Evolutionary conservation across 305 asterid genomes (phyloP).

Genomic region (Solanum aculeatissimum): DNA sequence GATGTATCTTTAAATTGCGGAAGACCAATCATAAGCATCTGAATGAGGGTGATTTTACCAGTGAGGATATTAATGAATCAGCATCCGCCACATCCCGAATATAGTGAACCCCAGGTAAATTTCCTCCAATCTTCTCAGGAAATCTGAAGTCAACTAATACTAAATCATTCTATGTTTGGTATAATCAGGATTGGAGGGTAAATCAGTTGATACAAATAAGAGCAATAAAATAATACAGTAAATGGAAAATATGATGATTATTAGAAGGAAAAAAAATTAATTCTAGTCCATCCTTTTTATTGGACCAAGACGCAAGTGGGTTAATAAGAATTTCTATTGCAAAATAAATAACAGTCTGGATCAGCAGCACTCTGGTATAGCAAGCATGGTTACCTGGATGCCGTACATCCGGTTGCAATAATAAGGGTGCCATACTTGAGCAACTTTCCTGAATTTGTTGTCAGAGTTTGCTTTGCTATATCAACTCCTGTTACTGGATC

Average conservation of each 20-base stretch:
- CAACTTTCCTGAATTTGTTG: constrained; percentile 37
- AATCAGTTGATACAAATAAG: background rate
- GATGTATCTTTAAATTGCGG: background rate
- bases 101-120: constrained; percentile 76
- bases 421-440: constrained; percentile 44
- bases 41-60: constrained; percentile 25
- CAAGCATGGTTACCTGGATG: constrained; percentile 21
- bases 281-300: background rate
- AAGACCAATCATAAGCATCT: background rate
- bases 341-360: background rate
- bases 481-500: constrained; percentile 38
- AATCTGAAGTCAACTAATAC: constrained; percentile 35
- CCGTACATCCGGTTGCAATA: constrained; percentile 36
- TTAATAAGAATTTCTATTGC: background rate
- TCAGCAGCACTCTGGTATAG: background rate
- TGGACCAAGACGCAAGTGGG: background rate
- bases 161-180: background rate
- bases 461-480: constrained; percentile 32
- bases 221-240: background rate
- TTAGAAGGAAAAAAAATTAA: background rate
- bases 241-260: background rate
- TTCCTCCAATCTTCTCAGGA: constrained; percentile 92
- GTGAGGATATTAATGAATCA: constrained; percentile 65
- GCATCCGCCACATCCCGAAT: constrained; percentile 94
- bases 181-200: background rate